A percentile compares a stretch with the other conserved stretches of the same genome.
Evolutionary conservation across 73 alveolate genomes (phyloP).

Genomic region (Paramecium sexaurelia): DNA sequence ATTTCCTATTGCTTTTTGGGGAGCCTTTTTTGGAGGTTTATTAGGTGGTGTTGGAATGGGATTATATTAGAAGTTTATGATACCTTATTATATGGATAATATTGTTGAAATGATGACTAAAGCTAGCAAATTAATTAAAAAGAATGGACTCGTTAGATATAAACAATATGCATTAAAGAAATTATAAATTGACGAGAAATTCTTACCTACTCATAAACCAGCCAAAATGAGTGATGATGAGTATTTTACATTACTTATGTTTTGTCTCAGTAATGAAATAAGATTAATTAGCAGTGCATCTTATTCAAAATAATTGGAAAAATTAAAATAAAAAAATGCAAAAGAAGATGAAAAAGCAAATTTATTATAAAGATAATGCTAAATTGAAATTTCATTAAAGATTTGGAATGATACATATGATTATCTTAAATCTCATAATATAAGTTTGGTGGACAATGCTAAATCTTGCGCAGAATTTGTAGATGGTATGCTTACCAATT

Average conservation of each 20-base stretch:
- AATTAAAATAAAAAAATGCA: not conserved
- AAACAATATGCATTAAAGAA: not conserved
- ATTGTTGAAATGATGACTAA: not conserved
- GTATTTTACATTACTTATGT: slow-evolving; percentile 8
- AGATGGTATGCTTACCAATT: slow-evolving; percentile 34
- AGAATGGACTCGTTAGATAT: not conserved
- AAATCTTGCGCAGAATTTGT: not conserved
- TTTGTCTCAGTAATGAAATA: slow-evolving; percentile 40
- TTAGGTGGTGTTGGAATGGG: slow-evolving; percentile 50
- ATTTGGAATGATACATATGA: slow-evolving; percentile 5
- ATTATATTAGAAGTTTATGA: slow-evolving; percentile 4
- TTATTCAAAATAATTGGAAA: not conserved
- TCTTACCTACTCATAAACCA: slow-evolving; percentile 16
- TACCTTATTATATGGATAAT: slow-evolving; percentile 25
- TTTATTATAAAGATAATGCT: not conserved
- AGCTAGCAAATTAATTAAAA: not conserved
- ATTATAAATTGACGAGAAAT: not conserved
- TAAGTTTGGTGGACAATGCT: not conserved
- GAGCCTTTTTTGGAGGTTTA: slow-evolving; percentile 46
- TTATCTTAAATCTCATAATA: not conserved
- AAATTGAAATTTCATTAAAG: not conserved
- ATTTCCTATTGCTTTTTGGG: slow-evolving; percentile 39
- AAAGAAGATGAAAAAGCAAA: not conserved
- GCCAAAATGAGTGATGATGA: not conserved
- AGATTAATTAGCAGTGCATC: not conserved